Base-by-base conservation (phyloP, 495 filamentous ascomycete species). In the Penicillium soppii region DNA sequence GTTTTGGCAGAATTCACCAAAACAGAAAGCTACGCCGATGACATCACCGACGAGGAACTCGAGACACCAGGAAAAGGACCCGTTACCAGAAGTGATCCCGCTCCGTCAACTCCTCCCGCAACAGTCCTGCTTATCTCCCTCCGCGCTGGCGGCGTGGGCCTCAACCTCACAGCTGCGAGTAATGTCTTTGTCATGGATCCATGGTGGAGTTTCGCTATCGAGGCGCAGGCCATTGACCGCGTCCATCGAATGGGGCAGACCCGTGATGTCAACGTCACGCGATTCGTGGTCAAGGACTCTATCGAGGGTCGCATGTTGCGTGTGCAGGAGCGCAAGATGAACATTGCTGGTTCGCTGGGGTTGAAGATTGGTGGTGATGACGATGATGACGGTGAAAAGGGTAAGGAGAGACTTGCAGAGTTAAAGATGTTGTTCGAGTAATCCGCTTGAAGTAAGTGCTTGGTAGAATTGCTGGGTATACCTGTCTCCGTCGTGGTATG, bases 201-300 rank as follows among this genome's bases (percentile, higher is more conserved):
- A 0, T 99, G 95, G 95, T 99, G 95, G 95, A 94, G 89, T 55
- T 97, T 89, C 66, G 92, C 95, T 3, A 84, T 97, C 20, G 95
- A 99, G 68, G 90, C 91, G 8, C 95, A 99, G 66, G 95, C 95
- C 20, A 96, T 99, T 56, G 95, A 99, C 73, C 87, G 95, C 4
- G 91, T 99, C n/a, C 95, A 99, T 71, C 83, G 95, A 7, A 96
- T 99, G 92, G 95, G 95, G 0, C 95, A 99, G 65, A 81, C 85
- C 25, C 80, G 85, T 25, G 89, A 92, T 63, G 94, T 98, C 1
- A 83, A 79, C 35, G 91, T 98, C 3, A 82, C 82, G 46, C 76
- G 94, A 22, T 97, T 97, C 57, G 84, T 98, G 32, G 86, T 94
- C 12, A 86, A 87, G 67, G 85, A 88, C 35, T 96, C 90, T 50